Conservation (phyloP, 2,329 filamentous ascomycete species). For the Lasiodiplodia hormozganensis region DNA sequence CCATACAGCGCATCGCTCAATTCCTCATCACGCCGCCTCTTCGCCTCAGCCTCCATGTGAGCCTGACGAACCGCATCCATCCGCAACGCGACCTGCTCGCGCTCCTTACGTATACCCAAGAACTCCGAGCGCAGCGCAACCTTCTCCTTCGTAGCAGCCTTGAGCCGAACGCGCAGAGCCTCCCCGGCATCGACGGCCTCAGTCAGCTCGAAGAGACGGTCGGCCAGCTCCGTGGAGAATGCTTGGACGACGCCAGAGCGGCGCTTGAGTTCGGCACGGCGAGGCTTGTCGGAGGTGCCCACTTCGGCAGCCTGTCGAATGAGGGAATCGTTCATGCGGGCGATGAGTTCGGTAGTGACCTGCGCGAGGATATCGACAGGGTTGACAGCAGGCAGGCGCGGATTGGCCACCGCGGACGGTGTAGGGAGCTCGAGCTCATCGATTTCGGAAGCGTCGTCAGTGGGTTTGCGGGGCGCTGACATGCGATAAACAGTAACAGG, state of each 20-base stretch:
- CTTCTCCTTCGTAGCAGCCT: constrained; percentile 54
- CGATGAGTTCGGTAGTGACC: constrained; percentile 58
- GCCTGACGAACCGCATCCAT: constrained; percentile 55
- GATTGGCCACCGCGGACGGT: constrained; percentile 49
- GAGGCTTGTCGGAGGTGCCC: constrained; percentile 45
- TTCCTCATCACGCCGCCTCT: constrained; percentile 34
- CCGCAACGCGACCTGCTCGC: constrained; percentile 57
- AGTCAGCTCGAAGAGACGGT: constrained; percentile 59
- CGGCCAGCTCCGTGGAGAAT: constrained; percentile 56
- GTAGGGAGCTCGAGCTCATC: constrained; percentile 42
- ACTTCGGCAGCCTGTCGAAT: constrained; percentile 47
- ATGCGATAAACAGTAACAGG: constrained; percentile 43
- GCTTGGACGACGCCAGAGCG: constrained; percentile 56
- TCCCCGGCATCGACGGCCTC: constrained; percentile 60
- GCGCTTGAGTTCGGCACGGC: constrained; percentile 50
- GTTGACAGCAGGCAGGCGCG: constrained; percentile 50
- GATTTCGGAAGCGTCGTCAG: constrained; percentile 34
- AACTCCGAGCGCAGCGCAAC: constrained; percentile 55
- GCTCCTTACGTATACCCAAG: constrained; percentile 55
- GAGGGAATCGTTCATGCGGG: constrained; percentile 53
- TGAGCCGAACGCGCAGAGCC: constrained; percentile 53
- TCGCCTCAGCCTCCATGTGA: constrained; percentile 38
- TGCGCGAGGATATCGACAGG: constrained; percentile 60
- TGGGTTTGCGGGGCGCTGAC: constrained; percentile 30
- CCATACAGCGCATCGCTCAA: constrained; percentile 44